Evolutionary conservation across 2,329 filamentous ascomycete species (phyloP).

Genomic region (Fusarium keratoplasticum): DNA sequence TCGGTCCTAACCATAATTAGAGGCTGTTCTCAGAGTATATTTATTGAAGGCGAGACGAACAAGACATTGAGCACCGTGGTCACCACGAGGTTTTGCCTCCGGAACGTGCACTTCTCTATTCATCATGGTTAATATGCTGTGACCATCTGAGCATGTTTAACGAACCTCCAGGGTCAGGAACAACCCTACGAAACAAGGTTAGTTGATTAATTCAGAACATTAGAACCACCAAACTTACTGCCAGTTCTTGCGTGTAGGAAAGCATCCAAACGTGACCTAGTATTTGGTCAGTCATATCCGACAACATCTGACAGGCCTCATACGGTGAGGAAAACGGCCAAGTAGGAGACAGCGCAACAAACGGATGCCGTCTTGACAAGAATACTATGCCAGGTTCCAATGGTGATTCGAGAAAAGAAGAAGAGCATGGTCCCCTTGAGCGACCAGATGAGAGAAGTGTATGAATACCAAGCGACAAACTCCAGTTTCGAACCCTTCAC

Average conservation of each 20-base stretch:
- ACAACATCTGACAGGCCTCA: accelerated
- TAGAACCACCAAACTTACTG: conserved; percentile 19
- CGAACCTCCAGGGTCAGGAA: conserved; percentile 32
- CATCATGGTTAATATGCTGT: background rate
- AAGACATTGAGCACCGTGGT: conserved; percentile 39
- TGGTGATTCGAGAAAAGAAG: conserved; percentile 46
- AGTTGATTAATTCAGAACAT: background rate
- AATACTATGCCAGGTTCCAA: conserved; percentile 40
- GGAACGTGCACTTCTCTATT: conserved; percentile 27
- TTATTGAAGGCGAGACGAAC: conserved; percentile 3
- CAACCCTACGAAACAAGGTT: conserved; percentile 18
- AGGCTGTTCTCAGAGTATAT: accelerated
- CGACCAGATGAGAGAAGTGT: conserved; percentile 52
- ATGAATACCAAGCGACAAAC: conserved; percentile 54
- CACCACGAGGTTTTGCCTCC: conserved; percentile 34
- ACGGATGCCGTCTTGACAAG: conserved; percentile 32
- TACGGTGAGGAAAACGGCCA: conserved; percentile 39
- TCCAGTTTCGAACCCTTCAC: conserved; percentile 51
- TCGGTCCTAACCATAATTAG: conserved; percentile 24
- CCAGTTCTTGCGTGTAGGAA: conserved; percentile 36
- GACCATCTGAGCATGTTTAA: background rate
- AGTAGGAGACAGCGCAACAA: conserved; percentile 12
- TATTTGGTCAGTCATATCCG: background rate
- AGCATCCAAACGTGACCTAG: conserved; percentile 40
- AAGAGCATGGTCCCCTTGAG: conserved; percentile 47